A percentile compares a stretch with the other conserved stretches of the same genome.
Evolutionary conservation across 1,139 yeast genomes (phyloP).

Genomic region (Geotrichum klebahnii): DNA sequence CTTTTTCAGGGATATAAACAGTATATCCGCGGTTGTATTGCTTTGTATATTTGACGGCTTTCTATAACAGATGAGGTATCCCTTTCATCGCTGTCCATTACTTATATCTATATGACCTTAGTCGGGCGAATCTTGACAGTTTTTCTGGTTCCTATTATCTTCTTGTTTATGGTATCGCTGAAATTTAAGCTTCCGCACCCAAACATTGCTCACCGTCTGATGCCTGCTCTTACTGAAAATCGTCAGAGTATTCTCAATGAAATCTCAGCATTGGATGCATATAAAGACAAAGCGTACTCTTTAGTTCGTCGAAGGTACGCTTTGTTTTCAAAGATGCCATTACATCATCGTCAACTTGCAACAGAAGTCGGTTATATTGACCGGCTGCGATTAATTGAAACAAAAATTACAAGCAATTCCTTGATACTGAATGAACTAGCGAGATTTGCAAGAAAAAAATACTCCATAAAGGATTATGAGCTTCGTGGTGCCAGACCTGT

Average conservation of each 20-base stretch:
- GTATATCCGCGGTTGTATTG: too few relatives aligned
- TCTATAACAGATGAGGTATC: not conserved
- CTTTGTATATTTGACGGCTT: too few relatives aligned
- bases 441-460: constrained; percentile 40
- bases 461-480: constrained; percentile 47
- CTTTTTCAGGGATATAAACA: too few relatives aligned
- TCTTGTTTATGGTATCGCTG: not conserved
- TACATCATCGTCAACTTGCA: constrained; percentile 54
- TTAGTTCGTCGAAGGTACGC: constrained; percentile 48
- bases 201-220: not conserved
- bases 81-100: not conserved
- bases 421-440: constrained; percentile 47
- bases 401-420: constrained; percentile 46
- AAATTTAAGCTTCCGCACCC: not conserved
- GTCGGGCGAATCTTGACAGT: not conserved
- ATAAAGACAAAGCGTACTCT: constrained; percentile 42
- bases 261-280: constrained; percentile 48
- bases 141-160: not conserved
- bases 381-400: constrained; percentile 49
- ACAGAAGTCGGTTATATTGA: constrained; percentile 53
- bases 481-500: constrained; percentile 31
- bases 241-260: constrained; percentile 48
- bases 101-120: not conserved
- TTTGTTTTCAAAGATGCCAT: constrained; percentile 48
- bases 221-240: constrained; percentile 20